A percentile compares a stretch with the other conserved stretches of the same genome.
Evolutionary conservation across 257 asterid species (phyloP).

Genomic region (Echium plantagineum): DNA sequence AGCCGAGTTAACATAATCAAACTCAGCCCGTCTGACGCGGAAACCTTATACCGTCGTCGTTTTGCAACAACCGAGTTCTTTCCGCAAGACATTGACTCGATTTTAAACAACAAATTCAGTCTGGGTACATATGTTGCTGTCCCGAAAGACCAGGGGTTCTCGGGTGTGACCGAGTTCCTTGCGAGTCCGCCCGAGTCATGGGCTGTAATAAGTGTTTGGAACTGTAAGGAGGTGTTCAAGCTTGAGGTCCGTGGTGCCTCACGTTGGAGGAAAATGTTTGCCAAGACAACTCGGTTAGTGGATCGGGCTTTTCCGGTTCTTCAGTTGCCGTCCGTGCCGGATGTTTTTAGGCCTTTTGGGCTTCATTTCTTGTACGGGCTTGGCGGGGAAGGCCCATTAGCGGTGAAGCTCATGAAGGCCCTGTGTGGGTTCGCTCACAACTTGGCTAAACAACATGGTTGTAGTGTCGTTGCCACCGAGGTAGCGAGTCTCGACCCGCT

Average conservation of each 20-base stretch:
- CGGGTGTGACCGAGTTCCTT: slow-evolving; percentile 2
- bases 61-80: slow-evolving; percentile 11
- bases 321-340: slow-evolving; percentile 8
- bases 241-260: slow-evolving; percentile 14
- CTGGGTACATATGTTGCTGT: slow-evolving; percentile 8
- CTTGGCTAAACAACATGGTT: slow-evolving; percentile 5
- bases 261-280: slow-evolving; percentile 1
- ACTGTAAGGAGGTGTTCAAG: slow-evolving; percentile 10
- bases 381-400: slow-evolving; percentile 7
- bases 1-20: slow-evolving; percentile 9
- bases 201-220: slow-evolving; percentile 11
- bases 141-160: not conserved
- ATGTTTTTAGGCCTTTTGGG: slow-evolving; percentile 8
- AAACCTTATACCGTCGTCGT: slow-evolving; percentile 5
- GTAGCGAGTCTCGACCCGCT: slow-evolving; percentile 10
- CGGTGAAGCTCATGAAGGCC: slow-evolving; percentile 5
- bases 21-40: slow-evolving; percentile 5
- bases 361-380: slow-evolving; percentile 10
- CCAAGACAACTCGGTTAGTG: slow-evolving; percentile 5
- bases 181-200: slow-evolving; percentile 13
- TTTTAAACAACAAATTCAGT: slow-evolving; percentile 8
- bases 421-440: slow-evolving; percentile 6
- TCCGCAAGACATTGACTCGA: slow-evolving; percentile 5
- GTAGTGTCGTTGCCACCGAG: slow-evolving; percentile 11
- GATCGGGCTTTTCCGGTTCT: slow-evolving; percentile 14